Conservation (phyloP, 768 basidiomycete species). For the Mycena albidolilacea region DNA sequence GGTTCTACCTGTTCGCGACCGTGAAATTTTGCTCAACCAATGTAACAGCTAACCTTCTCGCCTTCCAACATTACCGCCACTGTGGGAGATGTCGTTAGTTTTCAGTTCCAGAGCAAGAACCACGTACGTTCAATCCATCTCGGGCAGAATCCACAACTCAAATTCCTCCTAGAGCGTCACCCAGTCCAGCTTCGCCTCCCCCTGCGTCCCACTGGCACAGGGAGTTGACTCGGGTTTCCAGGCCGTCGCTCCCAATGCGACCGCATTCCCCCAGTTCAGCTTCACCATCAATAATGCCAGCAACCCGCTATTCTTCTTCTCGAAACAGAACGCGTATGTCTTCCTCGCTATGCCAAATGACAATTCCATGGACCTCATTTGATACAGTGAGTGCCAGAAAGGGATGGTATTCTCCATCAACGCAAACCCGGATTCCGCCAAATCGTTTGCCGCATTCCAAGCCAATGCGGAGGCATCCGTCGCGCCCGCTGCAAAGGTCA, state of each 20-base stretch:
- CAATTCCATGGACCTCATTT: neutral
- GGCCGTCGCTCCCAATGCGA: conserved; percentile 49
- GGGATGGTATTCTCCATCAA: conserved; percentile 23
- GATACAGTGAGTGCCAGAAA: conserved; percentile 1
- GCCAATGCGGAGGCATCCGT: conserved; percentile 13
- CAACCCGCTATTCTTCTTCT: conserved; percentile 74
- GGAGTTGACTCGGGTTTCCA: conserved; percentile 70
- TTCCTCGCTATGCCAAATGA: neutral
- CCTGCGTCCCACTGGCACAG: conserved; percentile 39
- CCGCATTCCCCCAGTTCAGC: conserved; percentile 57
- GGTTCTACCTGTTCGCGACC: conserved; percentile 14
- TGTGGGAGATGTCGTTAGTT: conserved; percentile 40
- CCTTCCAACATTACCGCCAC: conserved; percentile 52
- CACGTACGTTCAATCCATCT: neutral
- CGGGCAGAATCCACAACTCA: neutral
- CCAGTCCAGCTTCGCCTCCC: neutral
- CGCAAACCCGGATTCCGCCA: neutral
- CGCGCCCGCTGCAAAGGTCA: neutral
- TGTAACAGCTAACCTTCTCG: conserved; percentile 52
- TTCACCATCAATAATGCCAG: conserved; percentile 62
- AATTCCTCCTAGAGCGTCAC: neutral
- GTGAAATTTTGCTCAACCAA: neutral
- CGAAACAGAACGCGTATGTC: neutral
- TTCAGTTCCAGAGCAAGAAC: conserved; percentile 57
- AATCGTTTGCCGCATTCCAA: conserved; percentile 22